A percentile compares a stretch with the other conserved stretches of the same genome.
Evolutionary conservation across 495 filamentous ascomycete species (phyloP).

Genomic region (Pseudomonodictys pantanalensis): DNA sequence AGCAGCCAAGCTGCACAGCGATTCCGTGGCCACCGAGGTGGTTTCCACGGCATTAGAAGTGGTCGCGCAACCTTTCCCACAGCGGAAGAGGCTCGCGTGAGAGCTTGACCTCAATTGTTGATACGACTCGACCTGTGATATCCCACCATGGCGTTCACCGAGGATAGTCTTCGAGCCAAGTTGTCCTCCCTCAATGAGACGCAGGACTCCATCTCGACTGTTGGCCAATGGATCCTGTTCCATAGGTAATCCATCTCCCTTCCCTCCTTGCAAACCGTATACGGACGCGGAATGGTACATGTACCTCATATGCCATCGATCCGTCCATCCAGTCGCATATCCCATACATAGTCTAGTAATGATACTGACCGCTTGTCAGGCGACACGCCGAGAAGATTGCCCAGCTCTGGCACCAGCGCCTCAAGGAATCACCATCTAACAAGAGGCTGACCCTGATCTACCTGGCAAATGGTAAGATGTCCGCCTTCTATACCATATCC

Average conservation of each 20-base stretch:
- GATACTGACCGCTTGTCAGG: constrained; percentile 55
- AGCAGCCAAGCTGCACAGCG: too few species aligned
- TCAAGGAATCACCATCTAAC: constrained; percentile 76
- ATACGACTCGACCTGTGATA: not conserved
- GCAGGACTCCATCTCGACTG: constrained; percentile 91
- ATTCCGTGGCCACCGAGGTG: too few species aligned
- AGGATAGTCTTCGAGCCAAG: constrained; percentile 90
- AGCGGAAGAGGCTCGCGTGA: not conserved
- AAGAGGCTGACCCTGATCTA: constrained; percentile 92
- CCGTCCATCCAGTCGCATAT: too few species aligned
- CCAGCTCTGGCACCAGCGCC: constrained; percentile 80
- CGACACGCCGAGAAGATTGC: constrained; percentile 86
- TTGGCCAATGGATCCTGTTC: constrained; percentile 99
- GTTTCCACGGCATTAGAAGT: too few species aligned
- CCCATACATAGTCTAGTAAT: constrained; percentile 8
- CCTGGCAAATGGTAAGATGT: constrained; percentile 78
- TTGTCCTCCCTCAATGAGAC: constrained; percentile 92
- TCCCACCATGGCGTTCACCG: constrained; percentile 77
- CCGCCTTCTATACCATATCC: not conserved
- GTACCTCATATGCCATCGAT: too few species aligned
- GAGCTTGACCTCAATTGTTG: not conserved
- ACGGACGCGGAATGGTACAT: too few species aligned
- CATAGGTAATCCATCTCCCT: constrained; percentile 65
- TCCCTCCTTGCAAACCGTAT: constrained; percentile 6
- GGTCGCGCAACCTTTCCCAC: not conserved